Evolutionary conservation across 1,284 basidiomycete genomes (phyloP), one percentile per base, ranked within the genome.

Genomic region (Fistulinella cinereoalba): DNA sequence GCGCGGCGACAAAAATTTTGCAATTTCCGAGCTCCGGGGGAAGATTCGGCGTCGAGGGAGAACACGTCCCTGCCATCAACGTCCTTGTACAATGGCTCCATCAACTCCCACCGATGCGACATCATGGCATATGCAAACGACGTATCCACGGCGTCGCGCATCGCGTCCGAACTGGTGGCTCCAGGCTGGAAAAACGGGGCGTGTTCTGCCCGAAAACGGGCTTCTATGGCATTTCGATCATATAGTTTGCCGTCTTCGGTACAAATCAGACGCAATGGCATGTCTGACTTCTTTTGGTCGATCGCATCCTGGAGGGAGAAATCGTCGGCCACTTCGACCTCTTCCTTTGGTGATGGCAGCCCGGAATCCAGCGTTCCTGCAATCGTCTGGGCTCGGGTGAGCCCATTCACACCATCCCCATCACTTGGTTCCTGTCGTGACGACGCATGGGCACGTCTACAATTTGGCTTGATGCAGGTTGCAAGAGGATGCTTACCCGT

Each of bases 211-310:
- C 19, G 45, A 36, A 58, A 60, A 2, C 38, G 36, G n/a, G 36
- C 58, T 22, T 58, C 56, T 37, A 58, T 55, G 6, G 46, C 55
- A 4, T 49, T 38, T 10, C 53, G 55, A 41, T 49, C 43, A 27
- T 57, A 60, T 3, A 57, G 1, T 27, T 45, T 61, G 8, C 56
- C 56, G 15, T 59, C 60, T 2, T 62, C 46, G 15, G 57, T 59
- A 15, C 48, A 61, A 11, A 59, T 54, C 40, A 59, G 44, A 25
- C 56, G 58, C n/a, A 61, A 44, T 1, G 57, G 57, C 45, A 59
- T 63, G 6, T 43, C 50, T 1, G 55, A 47, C 31, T 44, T 57
- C 36, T 11, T 47, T 27, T 55, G 37, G 27, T 48, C 29, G 38
- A 56, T 46, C 25, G 33, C 15, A 1, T 56, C 55, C 36, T 57